These are phyloP conservation scores for Colletotrichum sp. DNA, from an alignment of 2,329 filamentous ascomycete genomes.

Conservation along the genomic window DNA sequence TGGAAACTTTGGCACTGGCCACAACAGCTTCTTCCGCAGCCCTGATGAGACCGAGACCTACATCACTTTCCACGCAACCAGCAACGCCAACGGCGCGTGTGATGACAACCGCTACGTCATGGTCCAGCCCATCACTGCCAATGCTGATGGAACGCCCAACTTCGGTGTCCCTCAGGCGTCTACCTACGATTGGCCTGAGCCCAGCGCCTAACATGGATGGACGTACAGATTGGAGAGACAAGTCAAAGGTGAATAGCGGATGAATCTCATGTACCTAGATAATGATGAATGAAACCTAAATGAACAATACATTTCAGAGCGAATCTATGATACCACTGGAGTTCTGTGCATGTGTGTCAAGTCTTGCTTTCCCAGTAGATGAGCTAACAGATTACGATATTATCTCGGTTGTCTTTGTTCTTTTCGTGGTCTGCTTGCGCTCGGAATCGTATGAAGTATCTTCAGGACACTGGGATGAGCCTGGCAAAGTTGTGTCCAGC, in stretches of 20 bases:
- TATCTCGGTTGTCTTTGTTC: neutral
- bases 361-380: neutral
- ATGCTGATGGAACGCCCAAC: slow-evolving; percentile 55
- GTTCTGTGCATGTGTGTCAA: neutral
- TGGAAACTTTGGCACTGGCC: slow-evolving; percentile 61
- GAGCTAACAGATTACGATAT: neutral
- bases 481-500: neutral
- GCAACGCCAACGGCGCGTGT: slow-evolving; percentile 52
- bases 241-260: neutral
- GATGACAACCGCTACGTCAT: slow-evolving; percentile 59
- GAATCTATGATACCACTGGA: neutral
- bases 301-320: neutral
- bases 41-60: slow-evolving; percentile 59
- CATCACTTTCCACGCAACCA: slow-evolving; percentile 62
- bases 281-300: neutral
- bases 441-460: neutral
- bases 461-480: neutral
- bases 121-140: slow-evolving; percentile 54
- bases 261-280: neutral
- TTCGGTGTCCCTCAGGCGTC: slow-evolving; percentile 44
- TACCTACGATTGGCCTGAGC: slow-evolving; percentile 27
- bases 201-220: neutral
- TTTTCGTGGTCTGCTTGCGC: neutral
- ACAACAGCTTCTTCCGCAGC: slow-evolving; percentile 64
- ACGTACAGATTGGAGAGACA: neutral